Conservation (phyloP, 2,329 filamentous ascomycete genomes). For the Nemania sp. region DNA sequence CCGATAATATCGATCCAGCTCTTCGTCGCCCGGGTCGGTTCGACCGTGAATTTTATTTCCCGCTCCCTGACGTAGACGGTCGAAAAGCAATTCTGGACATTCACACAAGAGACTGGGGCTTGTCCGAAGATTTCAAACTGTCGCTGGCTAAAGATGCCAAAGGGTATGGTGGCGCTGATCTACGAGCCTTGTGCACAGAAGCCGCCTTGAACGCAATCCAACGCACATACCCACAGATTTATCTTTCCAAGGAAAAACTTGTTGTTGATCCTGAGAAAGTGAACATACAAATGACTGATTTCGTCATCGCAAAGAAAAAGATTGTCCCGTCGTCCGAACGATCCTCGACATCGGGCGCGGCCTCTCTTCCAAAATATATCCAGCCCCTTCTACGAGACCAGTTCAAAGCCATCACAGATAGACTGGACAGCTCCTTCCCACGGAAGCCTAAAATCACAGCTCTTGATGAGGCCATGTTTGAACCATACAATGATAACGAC, state of each 20-base stretch:
- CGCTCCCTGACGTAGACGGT: slow-evolving; percentile 78
- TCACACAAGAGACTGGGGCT: slow-evolving; percentile 90
- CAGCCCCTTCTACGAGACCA: slow-evolving; percentile 79
- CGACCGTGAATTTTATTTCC: slow-evolving; percentile 97
- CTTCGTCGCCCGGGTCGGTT: slow-evolving; percentile 91
- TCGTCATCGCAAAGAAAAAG: slow-evolving; percentile 96
- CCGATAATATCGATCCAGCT: slow-evolving; percentile 96
- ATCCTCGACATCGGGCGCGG: slow-evolving; percentile 81
- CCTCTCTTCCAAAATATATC: slow-evolving; percentile 76
- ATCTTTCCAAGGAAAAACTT: slow-evolving; percentile 85
- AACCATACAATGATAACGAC: slow-evolving; percentile 80
- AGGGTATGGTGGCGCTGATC: slow-evolving; percentile 93
- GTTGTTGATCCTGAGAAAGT: slow-evolving; percentile 85
- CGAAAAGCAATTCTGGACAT: slow-evolving; percentile 90
- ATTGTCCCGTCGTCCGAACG: slow-evolving; percentile 94
- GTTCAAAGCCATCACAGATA: slow-evolving; percentile 67
- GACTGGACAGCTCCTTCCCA: slow-evolving; percentile 77
- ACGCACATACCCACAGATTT: slow-evolving; percentile 94
- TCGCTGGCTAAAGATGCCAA: slow-evolving; percentile 87
- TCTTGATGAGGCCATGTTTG: slow-evolving; percentile 89
- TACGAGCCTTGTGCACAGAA: slow-evolving; percentile 93
- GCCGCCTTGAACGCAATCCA: slow-evolving; percentile 95
- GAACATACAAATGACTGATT: slow-evolving; percentile 86
- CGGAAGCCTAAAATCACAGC: slow-evolving; percentile 85
- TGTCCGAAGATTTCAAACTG: slow-evolving; percentile 77